Evolutionary conservation across 148 eudicot genomes (phyloP), one percentile per base, ranked within the genome.

Genomic region (Persicaria maculosa): DNA sequence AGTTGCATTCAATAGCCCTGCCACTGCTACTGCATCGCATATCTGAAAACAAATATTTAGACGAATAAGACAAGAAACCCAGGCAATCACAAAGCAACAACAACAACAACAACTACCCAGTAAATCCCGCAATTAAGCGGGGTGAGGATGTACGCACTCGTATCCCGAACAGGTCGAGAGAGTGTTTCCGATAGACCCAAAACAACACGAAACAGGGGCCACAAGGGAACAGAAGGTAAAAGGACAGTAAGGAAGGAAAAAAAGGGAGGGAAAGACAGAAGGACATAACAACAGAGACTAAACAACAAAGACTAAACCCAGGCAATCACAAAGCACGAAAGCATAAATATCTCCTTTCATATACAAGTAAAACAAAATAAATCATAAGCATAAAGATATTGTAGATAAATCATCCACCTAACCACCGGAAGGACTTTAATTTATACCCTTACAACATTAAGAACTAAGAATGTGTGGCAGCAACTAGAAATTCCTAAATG

Each of bases 21-120:
- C 98, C 72, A 95, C 98, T 45, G 98, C 98, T 76, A 95, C 98
- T 9, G 97, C 98, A 84, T 95, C 97, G 52, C 96, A 92, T 81
- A 95, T 95, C 98, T 95, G 92, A 78, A 71, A 11, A 74, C 5
- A 36, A 67, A 31, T 14, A 59, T 71, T 69, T 50, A 45, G 72
- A 71, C 44, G 71, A 79, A 82, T 70, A 50, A 69, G 43, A 45
- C 67, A 73, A 19, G 47, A 12, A 25, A 22, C 25, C 25, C 25
- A 22, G 25, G 25, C 25, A 31, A 31, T 61, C 68, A 9, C 68
- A 61, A 12, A 36, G 9, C 6, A 40, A 22, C 25, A 22, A 22
- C 25, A 22, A 22, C 22, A 22, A 22, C 25, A 22, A 22, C 25
- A 22, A 22, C 25, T 22, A 22, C 25, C 25, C 25, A 22, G 25